Percentiles rank a stretch among this genome's conserved stretches.
Evolutionary conservation across 768 basidiomycete genomes (phyloP).

Genomic region (Kwoniella sp.): DNA sequence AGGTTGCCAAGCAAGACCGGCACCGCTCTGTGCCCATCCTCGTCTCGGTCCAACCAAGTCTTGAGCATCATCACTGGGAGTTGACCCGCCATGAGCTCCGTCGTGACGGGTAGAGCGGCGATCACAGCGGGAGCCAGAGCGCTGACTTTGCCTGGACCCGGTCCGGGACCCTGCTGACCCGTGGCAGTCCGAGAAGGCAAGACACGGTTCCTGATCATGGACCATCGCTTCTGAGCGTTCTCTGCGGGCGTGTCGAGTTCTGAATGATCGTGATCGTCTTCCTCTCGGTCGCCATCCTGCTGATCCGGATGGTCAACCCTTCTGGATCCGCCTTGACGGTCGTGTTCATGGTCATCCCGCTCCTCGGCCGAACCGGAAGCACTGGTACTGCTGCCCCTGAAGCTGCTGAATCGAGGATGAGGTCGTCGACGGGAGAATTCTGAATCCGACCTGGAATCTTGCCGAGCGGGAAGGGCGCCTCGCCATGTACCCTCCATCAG

Average conservation of each 20-base stretch:
- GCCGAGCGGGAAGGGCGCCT: neutral
- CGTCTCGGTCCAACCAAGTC: constrained; percentile 50
- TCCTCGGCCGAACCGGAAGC: too few species aligned
- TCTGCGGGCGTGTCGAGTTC: constrained; percentile 11
- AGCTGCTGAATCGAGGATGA: constrained; percentile 13
- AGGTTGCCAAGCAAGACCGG: constrained; percentile 49
- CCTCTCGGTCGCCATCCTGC: constrained; percentile 1
- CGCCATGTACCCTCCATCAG: constrained; percentile 16
- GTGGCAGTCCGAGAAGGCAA: constrained; percentile 23
- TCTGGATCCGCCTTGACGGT: too few species aligned
- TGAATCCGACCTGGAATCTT: neutral
- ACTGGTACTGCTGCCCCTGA: too few species aligned
- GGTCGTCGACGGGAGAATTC: too few species aligned
- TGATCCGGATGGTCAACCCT: too few species aligned
- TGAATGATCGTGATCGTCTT: constrained; percentile 11
- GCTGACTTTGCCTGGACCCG: constrained; percentile 27
- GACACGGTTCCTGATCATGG: constrained; percentile 33
- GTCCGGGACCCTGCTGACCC: constrained; percentile 12
- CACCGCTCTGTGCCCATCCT: constrained; percentile 48
- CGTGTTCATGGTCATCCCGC: neutral
- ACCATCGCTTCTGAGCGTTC: constrained; percentile 40
- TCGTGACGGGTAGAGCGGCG: constrained; percentile 45
- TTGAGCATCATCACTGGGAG: constrained; percentile 50
- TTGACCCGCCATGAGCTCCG: constrained; percentile 48
- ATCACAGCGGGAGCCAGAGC: constrained; percentile 36